Evolutionary conservation across 148 eudicot genomes (phyloP).

Genomic region (Diospyros kaki): DNA sequence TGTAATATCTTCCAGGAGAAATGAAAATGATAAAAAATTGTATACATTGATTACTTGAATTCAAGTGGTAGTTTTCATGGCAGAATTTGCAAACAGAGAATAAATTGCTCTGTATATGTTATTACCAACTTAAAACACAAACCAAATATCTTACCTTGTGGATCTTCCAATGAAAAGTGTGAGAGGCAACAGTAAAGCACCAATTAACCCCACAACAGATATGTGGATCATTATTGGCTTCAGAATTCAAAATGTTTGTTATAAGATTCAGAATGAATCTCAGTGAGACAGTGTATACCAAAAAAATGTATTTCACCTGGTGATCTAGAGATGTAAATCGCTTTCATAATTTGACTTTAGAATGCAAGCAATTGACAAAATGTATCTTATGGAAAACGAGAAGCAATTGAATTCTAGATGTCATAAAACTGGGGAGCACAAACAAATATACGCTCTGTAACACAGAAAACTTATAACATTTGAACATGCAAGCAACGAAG

Average conservation of each 20-base stretch:
- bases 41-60: background rate
- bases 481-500: background rate
- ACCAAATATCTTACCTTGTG: background rate
- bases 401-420: conserved; percentile 4
- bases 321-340: background rate
- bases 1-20: too few relatives aligned
- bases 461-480: background rate
- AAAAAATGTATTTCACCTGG: background rate
- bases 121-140: background rate
- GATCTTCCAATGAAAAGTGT: too few relatives aligned
- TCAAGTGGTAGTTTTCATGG: background rate
- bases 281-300: background rate
- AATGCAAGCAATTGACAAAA: too few relatives aligned
- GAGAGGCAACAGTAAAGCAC: background rate
- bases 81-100: background rate
- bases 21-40: too few relatives aligned
- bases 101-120: background rate
- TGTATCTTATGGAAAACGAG: background rate
- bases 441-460: background rate
- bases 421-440: background rate
- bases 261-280: background rate
- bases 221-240: too few relatives aligned
- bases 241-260: too few relatives aligned
- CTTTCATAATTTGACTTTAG: too few relatives aligned
- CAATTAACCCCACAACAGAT: background rate